These are phyloP conservation scores for Penicillium flavigenum DNA, from an alignment of 495 filamentous ascomycete genomes.

Conservation along the genomic window DNA sequence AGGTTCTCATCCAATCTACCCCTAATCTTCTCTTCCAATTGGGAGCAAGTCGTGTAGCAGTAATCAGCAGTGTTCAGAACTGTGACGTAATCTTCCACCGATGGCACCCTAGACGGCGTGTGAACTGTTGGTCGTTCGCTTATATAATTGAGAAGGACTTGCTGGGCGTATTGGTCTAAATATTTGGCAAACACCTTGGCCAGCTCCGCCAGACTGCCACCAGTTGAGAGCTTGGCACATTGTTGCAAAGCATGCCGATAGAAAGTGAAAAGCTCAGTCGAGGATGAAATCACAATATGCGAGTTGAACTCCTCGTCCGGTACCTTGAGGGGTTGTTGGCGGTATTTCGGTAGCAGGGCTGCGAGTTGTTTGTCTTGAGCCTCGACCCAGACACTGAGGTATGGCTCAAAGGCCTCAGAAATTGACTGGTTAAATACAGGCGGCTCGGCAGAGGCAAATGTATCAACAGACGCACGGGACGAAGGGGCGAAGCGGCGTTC, in stretches of 20 bases:
- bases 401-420: conserved; percentile 96
- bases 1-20: conserved; percentile 78
- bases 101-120: conserved; percentile 54
- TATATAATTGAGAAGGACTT: conserved; percentile 81
- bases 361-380: conserved; percentile 90
- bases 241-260: conserved; percentile 89
- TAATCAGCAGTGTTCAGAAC: conserved; percentile 97
- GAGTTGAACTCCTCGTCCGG: conserved; percentile 89
- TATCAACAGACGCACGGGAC: conserved; percentile 86
- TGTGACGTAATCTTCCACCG: conserved; percentile 73
- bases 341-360: conserved; percentile 84
- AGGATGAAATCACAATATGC: conserved; percentile 86
- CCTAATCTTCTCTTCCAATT: conserved; percentile 93
- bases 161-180: conserved; percentile 91
- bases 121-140: conserved; percentile 53
- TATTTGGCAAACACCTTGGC: conserved; percentile 87
- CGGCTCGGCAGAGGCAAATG: conserved; percentile 75
- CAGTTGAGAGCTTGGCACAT: conserved; percentile 93
- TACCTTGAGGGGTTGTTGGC: conserved; percentile 74
- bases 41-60: conserved; percentile 88
- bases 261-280: conserved; percentile 95
- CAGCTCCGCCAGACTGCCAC: conserved; percentile 80
- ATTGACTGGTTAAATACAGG: conserved; percentile 87
- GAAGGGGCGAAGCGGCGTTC: conserved; percentile 79
- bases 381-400: conserved; percentile 95